phyloP scores from a whole-genome alignment of 176 grass and related monocot species.

The Miscanthus lutarioriparius region DNA sequence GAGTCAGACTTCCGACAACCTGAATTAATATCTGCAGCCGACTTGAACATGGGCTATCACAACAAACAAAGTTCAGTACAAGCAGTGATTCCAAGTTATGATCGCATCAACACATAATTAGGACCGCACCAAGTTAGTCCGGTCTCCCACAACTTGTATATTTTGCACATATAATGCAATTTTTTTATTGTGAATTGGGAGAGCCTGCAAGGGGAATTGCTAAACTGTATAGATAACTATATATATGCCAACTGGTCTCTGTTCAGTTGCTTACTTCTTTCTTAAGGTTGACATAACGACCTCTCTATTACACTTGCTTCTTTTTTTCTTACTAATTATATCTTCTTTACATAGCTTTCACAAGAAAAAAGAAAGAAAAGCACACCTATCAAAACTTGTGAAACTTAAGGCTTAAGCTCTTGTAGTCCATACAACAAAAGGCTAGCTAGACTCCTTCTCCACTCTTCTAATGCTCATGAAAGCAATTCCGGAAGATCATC shows the following conservation, averaged over 20 bases:
- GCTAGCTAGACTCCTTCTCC: constrained; percentile 33
- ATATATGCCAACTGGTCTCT: constrained; percentile 13
- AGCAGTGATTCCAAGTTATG: neutral
- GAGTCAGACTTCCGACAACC: neutral
- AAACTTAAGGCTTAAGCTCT: constrained; percentile 38
- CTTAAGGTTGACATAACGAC: neutral
- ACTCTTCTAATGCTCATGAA: constrained; percentile 48
- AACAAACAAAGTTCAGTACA: neutral
- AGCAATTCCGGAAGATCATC: constrained; percentile 43
- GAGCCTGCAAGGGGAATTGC: neutral
- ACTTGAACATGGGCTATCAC: constrained; percentile 24
- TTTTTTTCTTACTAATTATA: neutral
- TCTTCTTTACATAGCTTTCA: constrained; percentile 29
- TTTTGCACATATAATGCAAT: neutral
- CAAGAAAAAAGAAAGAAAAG: constrained; percentile 9
- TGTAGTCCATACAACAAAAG: constrained; percentile 19
- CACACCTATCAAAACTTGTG: neutral
- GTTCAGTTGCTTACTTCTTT: constrained; percentile 8
- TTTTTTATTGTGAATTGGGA: neutral
- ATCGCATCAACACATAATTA: constrained; percentile 6
- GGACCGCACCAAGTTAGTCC: neutral
- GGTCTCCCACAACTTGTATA: neutral
- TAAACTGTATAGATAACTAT: neutral
- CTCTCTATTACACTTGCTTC: neutral
- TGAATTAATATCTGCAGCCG: neutral